Conservation (phyloP, 176 grass and related monocot genomes). For the Lolium rigidum region DNA sequence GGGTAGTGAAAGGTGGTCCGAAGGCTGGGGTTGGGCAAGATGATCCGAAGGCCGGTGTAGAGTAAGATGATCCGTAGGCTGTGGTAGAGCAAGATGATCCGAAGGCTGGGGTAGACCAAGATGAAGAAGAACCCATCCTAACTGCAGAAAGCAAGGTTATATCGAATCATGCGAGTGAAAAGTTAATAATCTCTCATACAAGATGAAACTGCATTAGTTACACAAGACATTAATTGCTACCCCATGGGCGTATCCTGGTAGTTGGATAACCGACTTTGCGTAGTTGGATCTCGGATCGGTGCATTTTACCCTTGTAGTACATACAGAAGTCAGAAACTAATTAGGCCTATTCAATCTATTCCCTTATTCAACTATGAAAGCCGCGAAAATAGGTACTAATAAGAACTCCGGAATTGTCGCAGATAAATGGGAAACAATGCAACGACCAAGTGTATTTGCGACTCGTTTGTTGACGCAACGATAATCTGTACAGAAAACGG, state of each 20-base stretch:
- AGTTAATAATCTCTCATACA: not conserved
- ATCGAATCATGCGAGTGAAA: not conserved
- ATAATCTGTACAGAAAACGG: not conserved
- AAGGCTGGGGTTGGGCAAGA: too few species aligned
- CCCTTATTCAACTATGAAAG: not conserved
- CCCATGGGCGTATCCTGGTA: not conserved
- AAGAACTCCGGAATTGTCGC: not conserved
- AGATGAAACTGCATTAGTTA: not conserved
- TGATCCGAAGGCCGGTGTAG: not conserved
- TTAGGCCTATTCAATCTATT: not conserved
- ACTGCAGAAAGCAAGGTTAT: constrained; percentile 21
- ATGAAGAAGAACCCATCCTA: constrained; percentile 23
- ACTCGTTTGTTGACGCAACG: not conserved
- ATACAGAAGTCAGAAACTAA: not conserved
- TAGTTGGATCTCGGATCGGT: not conserved
- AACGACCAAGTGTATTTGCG: not conserved
- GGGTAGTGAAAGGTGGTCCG: not conserved
- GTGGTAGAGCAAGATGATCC: not conserved
- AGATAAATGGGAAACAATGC: not conserved
- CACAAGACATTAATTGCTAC: not conserved
- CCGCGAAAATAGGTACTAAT: not conserved
- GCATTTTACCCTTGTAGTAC: not conserved
- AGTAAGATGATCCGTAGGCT: not conserved
- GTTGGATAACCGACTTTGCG: not conserved
- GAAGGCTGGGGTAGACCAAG: not conserved